A percentile compares a stretch with the other conserved stretches of the same genome.
Conservation (phyloP, 345 rosid species). For the Pugionium cornutum region DNA sequence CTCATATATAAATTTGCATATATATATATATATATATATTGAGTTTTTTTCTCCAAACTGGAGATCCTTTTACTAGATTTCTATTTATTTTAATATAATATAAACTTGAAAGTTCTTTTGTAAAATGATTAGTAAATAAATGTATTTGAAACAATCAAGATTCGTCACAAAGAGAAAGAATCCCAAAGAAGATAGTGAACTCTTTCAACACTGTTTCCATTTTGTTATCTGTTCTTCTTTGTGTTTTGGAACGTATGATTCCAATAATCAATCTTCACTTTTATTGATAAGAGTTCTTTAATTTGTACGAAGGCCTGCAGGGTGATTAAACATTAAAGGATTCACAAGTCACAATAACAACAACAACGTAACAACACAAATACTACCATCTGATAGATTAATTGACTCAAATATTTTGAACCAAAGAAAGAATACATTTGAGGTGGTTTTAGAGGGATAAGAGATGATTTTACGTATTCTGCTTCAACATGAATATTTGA, state of each 20-base stretch:
- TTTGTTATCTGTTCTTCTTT: conserved; percentile 43
- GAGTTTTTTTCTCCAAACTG: too few relatives aligned
- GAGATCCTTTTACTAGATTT: too few relatives aligned
- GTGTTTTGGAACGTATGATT: conserved; percentile 47
- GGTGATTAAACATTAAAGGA: not conserved
- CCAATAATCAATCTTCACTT: conserved; percentile 30
- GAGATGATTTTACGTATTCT: conserved; percentile 18
- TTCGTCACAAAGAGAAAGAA: conserved; percentile 33
- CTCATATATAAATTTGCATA: too few relatives aligned
- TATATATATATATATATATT: too few relatives aligned
- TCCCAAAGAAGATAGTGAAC: conserved; percentile 24
- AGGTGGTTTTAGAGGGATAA: too few relatives aligned
- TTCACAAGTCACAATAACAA: not conserved
- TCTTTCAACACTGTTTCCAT: conserved; percentile 40
- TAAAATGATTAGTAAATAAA: not conserved
- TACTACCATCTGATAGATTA: conserved; percentile 9
- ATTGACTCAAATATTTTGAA: not conserved
- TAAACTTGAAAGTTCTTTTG: too few relatives aligned
- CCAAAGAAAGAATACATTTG: not conserved
- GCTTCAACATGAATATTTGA: conserved; percentile 9
- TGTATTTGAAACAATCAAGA: conserved; percentile 13
- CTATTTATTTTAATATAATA: too few relatives aligned
- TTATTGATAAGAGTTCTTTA: not conserved
- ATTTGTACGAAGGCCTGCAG: not conserved
- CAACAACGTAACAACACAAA: not conserved